Evolutionary conservation across 805 yeast genomes (phyloP), one percentile per base, ranked within the genome.

Genomic region (Starmerella kuoi): DNA sequence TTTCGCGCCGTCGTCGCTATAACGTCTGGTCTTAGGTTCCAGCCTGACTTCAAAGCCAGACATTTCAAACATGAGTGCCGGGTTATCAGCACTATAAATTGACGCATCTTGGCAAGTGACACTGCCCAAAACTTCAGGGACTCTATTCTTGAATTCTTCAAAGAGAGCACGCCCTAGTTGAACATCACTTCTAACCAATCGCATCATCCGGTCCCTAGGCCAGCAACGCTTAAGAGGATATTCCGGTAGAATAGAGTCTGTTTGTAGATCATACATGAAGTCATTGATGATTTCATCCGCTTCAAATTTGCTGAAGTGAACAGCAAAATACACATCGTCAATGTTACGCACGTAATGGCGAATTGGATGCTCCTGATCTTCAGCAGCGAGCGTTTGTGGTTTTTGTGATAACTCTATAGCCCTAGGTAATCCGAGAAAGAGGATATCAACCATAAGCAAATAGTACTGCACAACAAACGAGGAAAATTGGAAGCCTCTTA

Each of bases 21-120:
- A 21, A 5, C 61, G 64, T 50, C 96, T 69, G 19, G 61, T 49
- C 54, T 76, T 83, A 3, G 98, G 98, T 34, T 83, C 59, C 24
- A 91, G 79, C 42, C 98, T 67, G 1, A 91, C 79, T 56, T 91
- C 98, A 64, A 91, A 91, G 0, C 98, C 99, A 61, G 91, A 79
- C 87, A 91, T 82, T 0, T 91, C 72, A 54, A 88, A 85, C 25
- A 88, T 63, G 45, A 91, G 58, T 52, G 88, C 93, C 6, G 95
- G 88, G 55, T 91, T 91, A 46, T 87, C 94, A 42, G 72, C 73
- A 15, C 95, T 82, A 60, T 88, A 91, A 1, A 91, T 94, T 0
- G 95, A 84, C 0, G 86, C 87, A 40, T 77, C 79, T 27, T 74
- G 79, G 95, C 96, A 88, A 36, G 71, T 72, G 14, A 88, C 64